A percentile compares a stretch with the other conserved stretches of the same genome.
phyloP scores from a whole-genome alignment of 73 alveolate genomes.

The Paramecium sonneborni region DNA sequence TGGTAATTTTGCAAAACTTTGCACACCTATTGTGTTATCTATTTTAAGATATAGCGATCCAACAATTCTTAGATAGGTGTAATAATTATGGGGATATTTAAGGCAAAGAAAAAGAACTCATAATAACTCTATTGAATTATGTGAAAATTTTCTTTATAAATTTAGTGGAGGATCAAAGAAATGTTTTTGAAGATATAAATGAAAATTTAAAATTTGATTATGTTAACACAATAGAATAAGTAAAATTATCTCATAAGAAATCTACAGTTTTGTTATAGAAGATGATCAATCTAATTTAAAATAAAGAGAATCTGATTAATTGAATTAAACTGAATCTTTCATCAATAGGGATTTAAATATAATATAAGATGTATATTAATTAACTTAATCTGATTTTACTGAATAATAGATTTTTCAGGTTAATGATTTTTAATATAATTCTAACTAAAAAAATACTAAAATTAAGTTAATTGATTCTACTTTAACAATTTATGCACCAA shows the following conservation, averaged over 20 bases:
- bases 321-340: too few species aligned
- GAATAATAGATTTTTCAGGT: too few species aligned
- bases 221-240: not conserved
- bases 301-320: too few species aligned
- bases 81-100: not conserved
- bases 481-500: not conserved
- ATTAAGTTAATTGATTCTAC: not conserved
- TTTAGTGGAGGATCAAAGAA: not conserved
- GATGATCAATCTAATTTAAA: too few species aligned
- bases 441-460: not conserved
- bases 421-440: too few species aligned
- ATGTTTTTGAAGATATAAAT: not conserved
- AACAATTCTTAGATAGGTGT: slow-evolving; percentile 17
- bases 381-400: too few species aligned
- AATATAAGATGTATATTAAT: too few species aligned
- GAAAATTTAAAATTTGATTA: not conserved
- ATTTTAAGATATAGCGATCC: slow-evolving; percentile 49
- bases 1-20: slow-evolving; percentile 24
- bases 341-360: too few species aligned
- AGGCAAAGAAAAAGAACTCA: not conserved
- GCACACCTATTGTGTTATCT: slow-evolving; percentile 56
- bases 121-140: not conserved
- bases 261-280: too few species aligned
- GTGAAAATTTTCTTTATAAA: not conserved
- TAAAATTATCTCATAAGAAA: too few species aligned